Percentiles rank a stretch among this genome's conserved stretches.
These are phyloP conservation scores for Saturnispora saitoi DNA, from an alignment of 805 yeast species.

Conservation along the genomic window DNA sequence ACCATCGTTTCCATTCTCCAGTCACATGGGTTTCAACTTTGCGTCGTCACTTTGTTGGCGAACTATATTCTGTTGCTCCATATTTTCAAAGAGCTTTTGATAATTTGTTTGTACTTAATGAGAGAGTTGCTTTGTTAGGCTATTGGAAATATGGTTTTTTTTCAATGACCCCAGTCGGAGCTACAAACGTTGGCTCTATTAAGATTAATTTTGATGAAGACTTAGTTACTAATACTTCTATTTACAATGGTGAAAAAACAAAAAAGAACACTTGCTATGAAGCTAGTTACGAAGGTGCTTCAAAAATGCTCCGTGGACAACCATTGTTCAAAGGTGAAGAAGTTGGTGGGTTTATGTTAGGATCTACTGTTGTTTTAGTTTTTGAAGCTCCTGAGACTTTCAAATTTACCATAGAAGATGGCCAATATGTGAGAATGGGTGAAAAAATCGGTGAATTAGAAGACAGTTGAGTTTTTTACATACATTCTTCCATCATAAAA, in stretches of 20 bases:
- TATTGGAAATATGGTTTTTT: constrained; percentile 96
- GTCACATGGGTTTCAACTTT: constrained; percentile 90
- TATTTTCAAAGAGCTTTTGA: constrained; percentile 83
- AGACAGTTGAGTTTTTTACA: not conserved
- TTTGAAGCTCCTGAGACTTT: constrained; percentile 90
- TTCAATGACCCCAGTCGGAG: constrained; percentile 99
- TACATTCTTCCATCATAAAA: not conserved
- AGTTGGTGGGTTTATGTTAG: constrained; percentile 94
- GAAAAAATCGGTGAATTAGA: constrained; percentile 51
- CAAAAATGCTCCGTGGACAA: constrained; percentile 68
- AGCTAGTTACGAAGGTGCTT: constrained; percentile 82
- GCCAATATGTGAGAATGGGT: constrained; percentile 82
- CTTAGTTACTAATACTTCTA: constrained; percentile 71
- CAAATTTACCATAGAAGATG: constrained; percentile 56
- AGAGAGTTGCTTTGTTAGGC: constrained; percentile 90
- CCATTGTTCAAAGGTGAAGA: constrained; percentile 90
- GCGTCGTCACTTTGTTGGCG: constrained; percentile 94
- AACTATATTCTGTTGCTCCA: constrained; percentile 92
- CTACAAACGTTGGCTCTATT: constrained; percentile 96
- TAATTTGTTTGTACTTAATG: constrained; percentile 84
- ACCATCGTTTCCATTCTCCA: constrained; percentile 95
- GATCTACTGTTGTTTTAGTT: constrained; percentile 92
- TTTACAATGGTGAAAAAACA: constrained; percentile 44
- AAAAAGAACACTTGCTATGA: constrained; percentile 83
- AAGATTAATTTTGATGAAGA: constrained; percentile 86